Conservation (phyloP, 306 rosid species). For the Quercus cerris region DNA sequence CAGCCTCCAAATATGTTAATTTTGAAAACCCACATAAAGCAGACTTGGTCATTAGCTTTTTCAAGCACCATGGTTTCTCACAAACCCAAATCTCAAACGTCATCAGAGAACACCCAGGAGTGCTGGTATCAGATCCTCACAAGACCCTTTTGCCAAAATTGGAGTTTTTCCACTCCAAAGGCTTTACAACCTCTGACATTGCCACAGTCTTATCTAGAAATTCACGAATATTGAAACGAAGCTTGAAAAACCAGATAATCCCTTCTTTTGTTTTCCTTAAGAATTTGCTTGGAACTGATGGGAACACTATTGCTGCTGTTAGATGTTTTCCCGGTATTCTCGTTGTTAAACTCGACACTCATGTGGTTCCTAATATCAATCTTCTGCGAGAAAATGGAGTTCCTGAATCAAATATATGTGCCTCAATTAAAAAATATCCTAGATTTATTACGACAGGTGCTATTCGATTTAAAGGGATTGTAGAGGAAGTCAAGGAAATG, state of each 20-base stretch:
- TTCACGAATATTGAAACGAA: no score
- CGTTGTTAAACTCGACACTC: no score
- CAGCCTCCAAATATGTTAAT: constrained; percentile 14
- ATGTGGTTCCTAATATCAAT: neutral
- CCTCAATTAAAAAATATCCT: no score
- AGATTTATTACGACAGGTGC: neutral
- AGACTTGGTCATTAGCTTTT: neutral
- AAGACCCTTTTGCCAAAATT: constrained; percentile 1
- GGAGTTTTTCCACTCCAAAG: constrained; percentile 5
- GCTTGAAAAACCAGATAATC: no score
- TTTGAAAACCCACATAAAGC: constrained; percentile 2
- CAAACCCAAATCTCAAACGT: neutral
- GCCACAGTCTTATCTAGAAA: no score
- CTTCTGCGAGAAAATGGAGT: constrained; percentile 3
- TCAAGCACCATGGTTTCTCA: neutral
- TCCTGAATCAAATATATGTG: neutral
- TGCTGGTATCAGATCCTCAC: neutral
- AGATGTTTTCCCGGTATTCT: no score
- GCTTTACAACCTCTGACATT: no score
- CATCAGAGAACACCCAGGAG: neutral
- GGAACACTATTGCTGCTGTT: no score
- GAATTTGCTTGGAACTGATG: no score
- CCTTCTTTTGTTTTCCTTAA: no score
- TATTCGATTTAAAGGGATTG: neutral
- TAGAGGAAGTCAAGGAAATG: constrained; percentile 32